Percentiles rank a stretch among this genome's conserved stretches.
Evolutionary conservation across 2,329 filamentous ascomycete genomes (phyloP).

Genomic region (Colletotrichum caudatum): DNA sequence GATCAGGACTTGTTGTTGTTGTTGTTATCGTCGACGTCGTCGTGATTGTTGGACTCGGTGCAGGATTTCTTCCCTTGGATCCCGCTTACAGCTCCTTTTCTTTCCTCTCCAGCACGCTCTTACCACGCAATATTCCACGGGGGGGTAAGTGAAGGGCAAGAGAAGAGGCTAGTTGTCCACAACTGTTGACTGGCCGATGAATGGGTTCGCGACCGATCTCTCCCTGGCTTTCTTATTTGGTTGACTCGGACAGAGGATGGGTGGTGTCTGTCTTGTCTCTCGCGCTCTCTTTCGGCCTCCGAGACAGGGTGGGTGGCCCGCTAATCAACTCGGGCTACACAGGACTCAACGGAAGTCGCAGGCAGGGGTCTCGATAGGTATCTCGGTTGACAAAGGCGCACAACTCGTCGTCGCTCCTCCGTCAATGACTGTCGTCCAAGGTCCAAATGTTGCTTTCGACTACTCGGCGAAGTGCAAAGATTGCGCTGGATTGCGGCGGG

Average conservation of each 20-base stretch:
- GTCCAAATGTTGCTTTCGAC: constrained; percentile 27
- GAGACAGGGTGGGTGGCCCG: constrained; percentile 30
- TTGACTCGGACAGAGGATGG: constrained; percentile 32
- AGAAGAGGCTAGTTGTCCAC: background rate
- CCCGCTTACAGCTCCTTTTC: background rate
- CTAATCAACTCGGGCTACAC: constrained; percentile 39
- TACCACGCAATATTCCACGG: background rate
- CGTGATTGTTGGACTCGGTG: background rate
- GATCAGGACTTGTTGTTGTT: background rate
- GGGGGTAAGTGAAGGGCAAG: background rate
- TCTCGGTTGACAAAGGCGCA: constrained; percentile 15
- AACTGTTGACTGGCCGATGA: constrained; percentile 12
- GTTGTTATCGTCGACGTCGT: background rate
- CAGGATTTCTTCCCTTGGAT: background rate
- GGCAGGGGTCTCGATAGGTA: constrained; percentile 9
- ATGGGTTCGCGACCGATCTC: constrained; percentile 26
- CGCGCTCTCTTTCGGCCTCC: constrained; percentile 21
- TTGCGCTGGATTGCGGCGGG: constrained; percentile 36
- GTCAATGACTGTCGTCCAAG: constrained; percentile 39
- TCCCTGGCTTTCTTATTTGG: constrained; percentile 38
- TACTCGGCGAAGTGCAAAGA: constrained; percentile 33
- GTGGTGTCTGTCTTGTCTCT: constrained; percentile 6
- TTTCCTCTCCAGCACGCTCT: background rate
- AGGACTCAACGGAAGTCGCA: constrained; percentile 14
- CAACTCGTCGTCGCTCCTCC: constrained; percentile 26